Evolutionary conservation across 116 monocot species (phyloP).

Genomic region (Trichopus zeylanicus): DNA sequence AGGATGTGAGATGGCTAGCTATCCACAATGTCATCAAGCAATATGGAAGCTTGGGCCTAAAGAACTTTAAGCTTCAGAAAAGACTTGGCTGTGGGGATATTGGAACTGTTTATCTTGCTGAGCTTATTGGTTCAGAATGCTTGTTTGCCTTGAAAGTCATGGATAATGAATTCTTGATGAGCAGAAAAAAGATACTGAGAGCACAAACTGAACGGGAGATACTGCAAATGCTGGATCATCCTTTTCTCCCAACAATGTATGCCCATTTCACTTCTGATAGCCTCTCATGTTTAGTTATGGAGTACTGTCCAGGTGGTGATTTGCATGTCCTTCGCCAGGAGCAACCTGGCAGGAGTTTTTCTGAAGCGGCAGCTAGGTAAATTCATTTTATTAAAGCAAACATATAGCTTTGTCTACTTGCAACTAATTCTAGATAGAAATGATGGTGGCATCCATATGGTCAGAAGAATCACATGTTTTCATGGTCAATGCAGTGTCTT

Average conservation of each 20-base stretch:
- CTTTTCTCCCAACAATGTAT: constrained; percentile 1
- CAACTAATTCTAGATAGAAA: too few relatives aligned
- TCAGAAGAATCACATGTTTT: too few relatives aligned
- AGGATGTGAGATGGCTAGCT: constrained; percentile 76
- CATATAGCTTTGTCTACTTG: neutral
- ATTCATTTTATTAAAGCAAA: neutral
- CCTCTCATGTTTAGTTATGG: constrained; percentile 86
- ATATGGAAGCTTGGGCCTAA: constrained; percentile 54
- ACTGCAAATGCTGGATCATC: too few relatives aligned
- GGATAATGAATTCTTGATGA: too few relatives aligned
- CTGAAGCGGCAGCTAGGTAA: constrained; percentile 86
- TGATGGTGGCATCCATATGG: too few relatives aligned
- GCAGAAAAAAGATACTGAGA: too few relatives aligned
- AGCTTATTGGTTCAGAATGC: constrained; percentile 59
- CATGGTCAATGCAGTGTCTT: too few relatives aligned
- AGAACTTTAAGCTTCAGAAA: constrained; percentile 75
- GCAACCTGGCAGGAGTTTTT: constrained; percentile 63
- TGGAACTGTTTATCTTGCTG: constrained; percentile 92
- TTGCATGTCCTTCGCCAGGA: constrained; percentile 83
- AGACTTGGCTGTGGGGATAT: constrained; percentile 92
- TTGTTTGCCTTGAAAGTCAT: constrained; percentile 57
- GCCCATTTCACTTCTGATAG: constrained; percentile 57
- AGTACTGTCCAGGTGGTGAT: constrained; percentile 97
- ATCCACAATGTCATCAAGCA: constrained; percentile 37
- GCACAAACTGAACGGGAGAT: too few relatives aligned